A percentile compares a stretch with the other conserved stretches of the same genome.
Conservation (phyloP, 768 basidiomycete species). For the Macrolepiota dolichaula region DNA sequence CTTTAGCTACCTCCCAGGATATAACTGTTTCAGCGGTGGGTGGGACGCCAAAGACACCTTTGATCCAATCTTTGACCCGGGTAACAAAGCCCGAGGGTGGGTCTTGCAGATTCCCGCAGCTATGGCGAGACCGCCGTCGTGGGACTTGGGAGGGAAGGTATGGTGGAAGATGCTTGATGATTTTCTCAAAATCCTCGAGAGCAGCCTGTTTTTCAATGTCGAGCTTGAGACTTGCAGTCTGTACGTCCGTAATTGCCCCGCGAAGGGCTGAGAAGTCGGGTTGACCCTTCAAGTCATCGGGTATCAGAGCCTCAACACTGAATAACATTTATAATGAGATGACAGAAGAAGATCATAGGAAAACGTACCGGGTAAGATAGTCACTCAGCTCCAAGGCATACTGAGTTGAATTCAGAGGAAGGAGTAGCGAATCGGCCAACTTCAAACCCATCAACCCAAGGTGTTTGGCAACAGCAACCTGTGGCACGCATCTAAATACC, state of each 20-base stretch:
- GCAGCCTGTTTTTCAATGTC: constrained; percentile 58
- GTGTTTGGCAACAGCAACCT: constrained; percentile 68
- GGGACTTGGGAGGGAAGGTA: constrained; percentile 1
- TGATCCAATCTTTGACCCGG: constrained; percentile 31
- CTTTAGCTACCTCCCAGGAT: constrained; percentile 10
- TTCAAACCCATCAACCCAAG: constrained; percentile 64
- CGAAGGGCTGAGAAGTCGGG: constrained; percentile 43
- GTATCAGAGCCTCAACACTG: constrained; percentile 51
- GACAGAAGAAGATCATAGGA: background rate
- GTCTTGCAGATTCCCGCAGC: constrained; percentile 14
- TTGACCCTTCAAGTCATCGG: constrained; percentile 15
- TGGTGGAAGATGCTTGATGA: constrained; percentile 36
- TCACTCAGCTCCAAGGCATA: constrained; percentile 64
- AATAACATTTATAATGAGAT: background rate
- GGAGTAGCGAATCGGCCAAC: constrained; percentile 56
- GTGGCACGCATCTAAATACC: background rate
- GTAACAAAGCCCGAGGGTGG: constrained; percentile 16
- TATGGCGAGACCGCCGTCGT: constrained; percentile 19
- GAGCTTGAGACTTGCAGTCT: constrained; percentile 48
- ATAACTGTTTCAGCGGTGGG: constrained; percentile 24
- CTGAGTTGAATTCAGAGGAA: constrained; percentile 77
- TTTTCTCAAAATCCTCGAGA: constrained; percentile 46
- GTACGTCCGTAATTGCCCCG: constrained; percentile 42
- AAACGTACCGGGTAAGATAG: constrained; percentile 56
- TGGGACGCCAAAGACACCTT: constrained; percentile 34